Evolutionary conservation across 352 stramenopile genomes (phyloP).

Genomic region (Paralagenidium karlingii): DNA sequence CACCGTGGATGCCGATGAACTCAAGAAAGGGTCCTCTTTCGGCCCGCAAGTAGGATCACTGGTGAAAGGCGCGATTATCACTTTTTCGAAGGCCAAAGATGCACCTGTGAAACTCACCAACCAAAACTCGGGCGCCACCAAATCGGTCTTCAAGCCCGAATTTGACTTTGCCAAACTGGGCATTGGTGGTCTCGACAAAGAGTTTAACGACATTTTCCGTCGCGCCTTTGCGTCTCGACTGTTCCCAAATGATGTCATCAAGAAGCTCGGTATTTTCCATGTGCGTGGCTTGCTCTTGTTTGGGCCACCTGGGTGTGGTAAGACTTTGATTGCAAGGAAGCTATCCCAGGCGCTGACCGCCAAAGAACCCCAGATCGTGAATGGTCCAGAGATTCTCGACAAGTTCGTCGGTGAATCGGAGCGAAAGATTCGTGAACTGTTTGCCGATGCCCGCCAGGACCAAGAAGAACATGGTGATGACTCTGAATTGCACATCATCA

Average conservation of each 20-base stretch:
- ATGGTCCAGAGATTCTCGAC: constrained; percentile 98
- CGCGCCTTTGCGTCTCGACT: constrained; percentile 97
- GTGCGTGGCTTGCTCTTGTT: constrained; percentile 89
- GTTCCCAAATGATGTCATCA: constrained; percentile 92
- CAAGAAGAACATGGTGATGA: constrained; percentile 90
- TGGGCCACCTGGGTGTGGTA: constrained; percentile 84
- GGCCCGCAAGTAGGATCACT: constrained; percentile 30
- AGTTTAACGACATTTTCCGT: constrained; percentile 99
- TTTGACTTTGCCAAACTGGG: constrained; percentile 99
- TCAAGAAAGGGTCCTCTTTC: constrained; percentile 13
- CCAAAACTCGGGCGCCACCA: constrained; percentile 57
- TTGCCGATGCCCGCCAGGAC: constrained; percentile 88
- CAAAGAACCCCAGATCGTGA: constrained; percentile 95
- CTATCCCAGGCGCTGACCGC: constrained; percentile 96
- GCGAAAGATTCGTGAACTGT: constrained; percentile 98
- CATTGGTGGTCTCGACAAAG: constrained; percentile 96
- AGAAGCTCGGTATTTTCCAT: constrained; percentile 98
- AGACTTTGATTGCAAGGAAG: constrained; percentile 98
- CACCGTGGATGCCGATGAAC: constrained; percentile 15
- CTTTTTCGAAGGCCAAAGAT: constrained; percentile 69
- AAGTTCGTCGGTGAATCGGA: constrained; percentile 99
- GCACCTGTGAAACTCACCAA: constrained; percentile 65
- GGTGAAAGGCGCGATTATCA: constrained; percentile 52
- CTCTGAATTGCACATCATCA: constrained; percentile 99
- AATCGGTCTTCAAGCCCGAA: constrained; percentile 89